Evolutionary conservation across 2,329 filamentous ascomycete genomes (phyloP), one percentile per base, ranked within the genome.

Genomic region (Ilyonectria destructans): DNA sequence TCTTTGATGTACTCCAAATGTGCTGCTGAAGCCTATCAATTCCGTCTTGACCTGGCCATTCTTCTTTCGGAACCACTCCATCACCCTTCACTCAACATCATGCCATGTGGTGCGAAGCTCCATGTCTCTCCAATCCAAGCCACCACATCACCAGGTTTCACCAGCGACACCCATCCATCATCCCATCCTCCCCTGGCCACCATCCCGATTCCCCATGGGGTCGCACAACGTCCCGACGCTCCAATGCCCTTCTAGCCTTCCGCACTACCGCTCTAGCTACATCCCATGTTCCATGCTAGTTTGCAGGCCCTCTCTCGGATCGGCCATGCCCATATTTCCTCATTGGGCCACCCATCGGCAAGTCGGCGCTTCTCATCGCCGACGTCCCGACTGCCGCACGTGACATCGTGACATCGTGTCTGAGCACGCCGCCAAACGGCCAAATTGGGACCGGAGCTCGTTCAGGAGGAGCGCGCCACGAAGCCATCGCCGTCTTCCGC

Each of bases 361-460:
- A 37, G n/a, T 71, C 74, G 70, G 72, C 49, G 10, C 37, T 71
- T 65, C 29, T 2, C 55, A 58, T n/a, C 40, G 0, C 74, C 74
- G 72, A 51, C 13, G 21, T 37, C 15, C 58, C 54, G 51, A 37
- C 10, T 13, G 3, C 2, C 15, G 23, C 74, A 76, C 74, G 74
- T 76, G 74, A 76, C 52, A 75, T 76, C 68, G 68, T 71, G 74
- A 76, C 73, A 43, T 76, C 72, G 74, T 76, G 74, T 74, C 72
- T 69, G 52, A 67, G 70, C 65, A 61, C 56, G 70, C 65, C 62
- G 58, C 52, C 65, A 35, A 43, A n/a, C 56, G 40, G 67, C 58
- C 35, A 8, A 59, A 58, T 49, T 37, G 58, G 52, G 46, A 43
- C 43, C 51, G 26, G 35, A 26, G 35, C 37, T 10, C 49, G 55